Evolutionary conservation across 2,329 filamentous ascomycete genomes (phyloP).

Genomic region (Fusarium multiceps): DNA sequence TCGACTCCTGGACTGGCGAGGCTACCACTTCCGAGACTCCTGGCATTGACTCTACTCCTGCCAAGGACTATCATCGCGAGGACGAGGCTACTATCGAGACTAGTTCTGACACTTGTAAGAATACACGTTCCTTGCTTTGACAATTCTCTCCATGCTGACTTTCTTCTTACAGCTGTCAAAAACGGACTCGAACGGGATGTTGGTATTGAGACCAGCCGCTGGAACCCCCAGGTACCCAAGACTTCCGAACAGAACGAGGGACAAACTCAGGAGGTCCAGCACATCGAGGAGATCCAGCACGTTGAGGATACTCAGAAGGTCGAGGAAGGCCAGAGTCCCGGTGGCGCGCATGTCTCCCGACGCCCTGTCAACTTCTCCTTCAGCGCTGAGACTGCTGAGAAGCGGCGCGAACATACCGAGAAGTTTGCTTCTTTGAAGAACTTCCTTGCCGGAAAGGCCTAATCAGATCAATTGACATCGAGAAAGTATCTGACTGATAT

Average conservation of each 20-base stretch:
- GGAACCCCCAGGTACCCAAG: slow-evolving; percentile 8
- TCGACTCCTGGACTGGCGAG: neutral
- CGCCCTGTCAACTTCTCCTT: slow-evolving; percentile 11
- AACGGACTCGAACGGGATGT: neutral
- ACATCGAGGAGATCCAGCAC: too few relatives aligned
- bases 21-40: too few relatives aligned
- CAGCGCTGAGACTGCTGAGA: slow-evolving; percentile 8
- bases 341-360: neutral
- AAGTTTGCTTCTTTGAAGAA: slow-evolving; percentile 16
- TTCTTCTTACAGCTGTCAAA: neutral
- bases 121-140: rapidly evolving
- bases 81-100: neutral
- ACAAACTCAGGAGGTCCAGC: neutral
- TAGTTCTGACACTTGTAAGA: neutral
- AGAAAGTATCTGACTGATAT: neutral
- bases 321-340: neutral
- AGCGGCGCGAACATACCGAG: neutral
- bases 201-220: slow-evolving; percentile 25
- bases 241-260: neutral
- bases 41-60: neutral
- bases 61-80: neutral
- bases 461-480: neutral
- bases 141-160: neutral
- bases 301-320: neutral
- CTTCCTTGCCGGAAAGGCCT: slow-evolving; percentile 17